Base-by-base conservation (phyloP, 257 asterid genomes). In the Catharanthus roseus region DNA sequence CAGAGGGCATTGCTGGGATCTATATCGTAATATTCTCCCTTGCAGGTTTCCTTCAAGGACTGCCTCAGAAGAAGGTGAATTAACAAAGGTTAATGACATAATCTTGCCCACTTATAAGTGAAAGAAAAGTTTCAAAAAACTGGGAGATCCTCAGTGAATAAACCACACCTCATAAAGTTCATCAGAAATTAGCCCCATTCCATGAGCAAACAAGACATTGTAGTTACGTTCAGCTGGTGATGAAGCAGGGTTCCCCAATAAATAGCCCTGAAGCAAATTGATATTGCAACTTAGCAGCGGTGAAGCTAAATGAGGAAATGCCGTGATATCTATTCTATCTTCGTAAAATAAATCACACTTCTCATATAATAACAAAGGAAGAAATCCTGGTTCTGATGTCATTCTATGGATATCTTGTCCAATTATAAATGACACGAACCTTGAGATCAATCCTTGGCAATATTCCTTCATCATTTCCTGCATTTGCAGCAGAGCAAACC, bases 131-230 rank as follows among this genome's bases (percentile, higher is more conserved):
- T 19, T 29, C 10, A 10, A 15, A 42, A 44, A 24, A 19, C 28
- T 47, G 1, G 38, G 7, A 33, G 51, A 10, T 21, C 29, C 8
- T 62, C 28, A 47, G 65, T 61, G 49, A 42, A 39, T 50, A 55
- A 51, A 19, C 68, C 31, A 74, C 82, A 74, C 82, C 78, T 78
- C 50, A n/a, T 73, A 78, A 42, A 74, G 78, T 67, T 78, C 82
- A 29, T 78, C 73, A 11, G 79, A 74, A 65, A 78, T 78, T 13
- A 78, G 72, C 19, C 78, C 82, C 72, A 73, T 33, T 45, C 82
- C 78, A 51, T 73, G 82, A 54, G 78, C 78, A 73, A 53, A 53
- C 4, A 31, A 73, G 62, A 74, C 23, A n/a, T 6, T 3, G 33
- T 53, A 74, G 69, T 74, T 70, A 18, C 3, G 9, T 18, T 74